A percentile compares a stretch with the other conserved stretches of the same genome.
phyloP scores from a whole-genome alignment of 371 early-diverging fungal genomes.

The Vavraia culicis region DNA sequence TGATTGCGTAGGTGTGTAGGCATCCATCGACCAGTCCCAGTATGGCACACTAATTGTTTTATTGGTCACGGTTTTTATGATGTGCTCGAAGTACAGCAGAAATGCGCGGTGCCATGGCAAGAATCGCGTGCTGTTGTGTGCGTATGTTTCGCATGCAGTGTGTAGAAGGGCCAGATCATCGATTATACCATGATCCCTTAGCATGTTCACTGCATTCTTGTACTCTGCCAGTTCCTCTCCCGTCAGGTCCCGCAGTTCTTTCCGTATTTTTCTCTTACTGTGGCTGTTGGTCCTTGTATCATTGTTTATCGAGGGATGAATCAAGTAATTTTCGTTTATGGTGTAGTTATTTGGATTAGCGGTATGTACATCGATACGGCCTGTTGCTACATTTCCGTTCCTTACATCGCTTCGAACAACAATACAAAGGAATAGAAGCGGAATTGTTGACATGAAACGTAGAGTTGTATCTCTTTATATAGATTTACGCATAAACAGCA shows the following conservation, averaged over 20 bases:
- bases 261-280: constrained; percentile 3
- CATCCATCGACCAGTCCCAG: constrained; percentile 46
- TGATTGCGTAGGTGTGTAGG: constrained; percentile 12
- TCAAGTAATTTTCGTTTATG: constrained; percentile 1
- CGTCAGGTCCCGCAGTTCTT: constrained; percentile 23
- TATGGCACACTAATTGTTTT: constrained; percentile 44
- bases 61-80: constrained; percentile 40
- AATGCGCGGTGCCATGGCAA: constrained; percentile 42
- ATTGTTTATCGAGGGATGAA: not conserved
- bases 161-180: constrained; percentile 12
- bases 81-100: constrained; percentile 32
- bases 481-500: too few species aligned
- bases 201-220: constrained; percentile 9
- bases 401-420: too few species aligned
- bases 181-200: constrained; percentile 9
- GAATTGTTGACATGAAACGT: too few species aligned
- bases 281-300: too few species aligned
- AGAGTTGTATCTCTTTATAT: too few species aligned
- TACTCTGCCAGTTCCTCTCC: constrained; percentile 18
- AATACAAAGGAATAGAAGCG: too few species aligned
- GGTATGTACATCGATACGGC: too few species aligned
- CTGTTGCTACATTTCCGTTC: too few species aligned
- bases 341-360: too few species aligned
- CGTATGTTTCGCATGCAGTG: constrained; percentile 39
- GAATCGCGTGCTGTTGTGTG: constrained; percentile 28